Conservation (phyloP, 257 asterid genomes). For the Catharanthus roseus region DNA sequence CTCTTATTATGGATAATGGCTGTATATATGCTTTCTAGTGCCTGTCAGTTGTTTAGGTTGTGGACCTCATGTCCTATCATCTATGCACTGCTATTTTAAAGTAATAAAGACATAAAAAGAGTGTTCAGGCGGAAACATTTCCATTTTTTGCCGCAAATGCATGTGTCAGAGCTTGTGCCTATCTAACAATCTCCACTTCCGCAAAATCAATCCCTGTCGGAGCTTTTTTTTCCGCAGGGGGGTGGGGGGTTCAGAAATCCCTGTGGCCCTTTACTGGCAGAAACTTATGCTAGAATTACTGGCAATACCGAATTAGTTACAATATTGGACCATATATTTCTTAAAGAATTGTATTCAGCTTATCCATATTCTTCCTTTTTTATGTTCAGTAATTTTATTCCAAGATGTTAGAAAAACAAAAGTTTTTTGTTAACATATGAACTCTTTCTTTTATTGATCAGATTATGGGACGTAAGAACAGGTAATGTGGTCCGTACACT, state of each 20-base stretch:
- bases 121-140: not conserved
- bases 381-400: not conserved
- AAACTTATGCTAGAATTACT: not conserved
- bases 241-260: not conserved
- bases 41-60: not conserved
- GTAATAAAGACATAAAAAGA: not conserved
- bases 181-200: not conserved
- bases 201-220: no score
- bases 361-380: not conserved
- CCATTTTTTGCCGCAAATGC: not conserved
- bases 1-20: not conserved
- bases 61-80: not conserved
- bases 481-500: conserved; percentile 28
- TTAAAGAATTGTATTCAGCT: not conserved
- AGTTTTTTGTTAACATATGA: not conserved
- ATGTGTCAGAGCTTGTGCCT: not conserved
- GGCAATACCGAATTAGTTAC: not conserved
- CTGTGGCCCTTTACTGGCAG: not conserved
- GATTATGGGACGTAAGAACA: conserved; percentile 39
- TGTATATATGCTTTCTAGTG: not conserved
- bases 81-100: not conserved
- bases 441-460: conserved; percentile 4
- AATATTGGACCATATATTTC: not conserved
- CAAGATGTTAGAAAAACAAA: not conserved
- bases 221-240: no score